Evolutionary conservation across 1,139 yeast species (phyloP).

Genomic region (Geotrichum klebahnii): DNA sequence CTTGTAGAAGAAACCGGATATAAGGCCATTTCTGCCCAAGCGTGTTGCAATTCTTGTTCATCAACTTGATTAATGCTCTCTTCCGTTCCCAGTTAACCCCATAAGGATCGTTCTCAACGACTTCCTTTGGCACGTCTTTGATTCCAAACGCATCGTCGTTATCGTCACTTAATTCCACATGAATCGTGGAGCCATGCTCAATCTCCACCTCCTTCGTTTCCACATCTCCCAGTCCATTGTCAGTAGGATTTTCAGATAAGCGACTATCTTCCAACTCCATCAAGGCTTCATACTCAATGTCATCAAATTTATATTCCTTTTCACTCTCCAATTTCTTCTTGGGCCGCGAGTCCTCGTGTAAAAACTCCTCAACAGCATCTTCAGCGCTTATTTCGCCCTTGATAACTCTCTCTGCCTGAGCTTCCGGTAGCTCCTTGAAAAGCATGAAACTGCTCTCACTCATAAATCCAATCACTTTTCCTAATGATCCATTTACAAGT

Average conservation of each 20-base stretch:
- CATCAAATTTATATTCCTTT: slow-evolving; percentile 7
- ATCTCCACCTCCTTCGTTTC: not conserved
- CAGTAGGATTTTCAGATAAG: slow-evolving; percentile 16
- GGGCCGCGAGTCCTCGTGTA: slow-evolving; percentile 6
- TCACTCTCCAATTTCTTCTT: slow-evolving; percentile 4
- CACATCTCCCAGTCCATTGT: not conserved
- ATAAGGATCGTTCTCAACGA: slow-evolving; percentile 21
- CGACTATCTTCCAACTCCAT: slow-evolving; percentile 20
- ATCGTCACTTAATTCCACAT: slow-evolving; percentile 12
- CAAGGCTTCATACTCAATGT: slow-evolving; percentile 20
- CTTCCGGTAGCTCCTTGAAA: slow-evolving; percentile 25
- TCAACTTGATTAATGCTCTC: slow-evolving; percentile 35
- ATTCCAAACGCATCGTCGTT: slow-evolving; percentile 25
- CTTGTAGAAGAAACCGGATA: slow-evolving; percentile 68
- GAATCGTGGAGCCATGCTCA: not conserved
- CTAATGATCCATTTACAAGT: slow-evolving; percentile 88
- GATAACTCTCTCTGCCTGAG: slow-evolving; percentile 14
- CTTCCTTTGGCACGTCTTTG: slow-evolving; percentile 24
- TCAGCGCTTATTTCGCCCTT: slow-evolving; percentile 20
- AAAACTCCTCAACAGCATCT: slow-evolving; percentile 19
- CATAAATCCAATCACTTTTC: slow-evolving; percentile 74
- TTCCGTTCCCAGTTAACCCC: slow-evolving; percentile 29
- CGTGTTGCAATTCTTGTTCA: slow-evolving; percentile 14
- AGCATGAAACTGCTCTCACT: slow-evolving; percentile 48
- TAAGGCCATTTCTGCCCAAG: slow-evolving; percentile 51